These are phyloP conservation scores for Takashimella koratensis DNA, from an alignment of 1,284 basidiomycete genomes.

Conservation along the genomic window DNA sequence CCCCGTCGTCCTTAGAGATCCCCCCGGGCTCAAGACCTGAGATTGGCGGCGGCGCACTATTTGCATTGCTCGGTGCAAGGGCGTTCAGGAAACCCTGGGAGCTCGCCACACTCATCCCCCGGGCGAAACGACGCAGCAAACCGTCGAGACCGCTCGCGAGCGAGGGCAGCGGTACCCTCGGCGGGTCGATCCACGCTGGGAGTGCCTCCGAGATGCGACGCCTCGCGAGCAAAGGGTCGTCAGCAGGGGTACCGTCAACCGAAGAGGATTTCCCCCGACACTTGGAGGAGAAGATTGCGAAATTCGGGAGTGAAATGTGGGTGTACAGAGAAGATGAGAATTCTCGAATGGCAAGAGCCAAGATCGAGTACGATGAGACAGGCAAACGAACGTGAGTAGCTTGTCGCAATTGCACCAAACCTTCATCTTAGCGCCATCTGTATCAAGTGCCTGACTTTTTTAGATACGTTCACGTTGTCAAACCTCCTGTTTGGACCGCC, in stretches of 20 bases:
- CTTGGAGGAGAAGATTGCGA: conserved; percentile 17
- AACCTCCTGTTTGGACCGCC: conserved; percentile 22
- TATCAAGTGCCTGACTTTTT: no score
- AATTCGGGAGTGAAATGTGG: conserved; percentile 38
- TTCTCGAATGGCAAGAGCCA: conserved; percentile 21
- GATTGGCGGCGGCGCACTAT: conserved; percentile 41
- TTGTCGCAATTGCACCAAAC: no score
- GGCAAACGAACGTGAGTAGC: conserved; percentile 33
- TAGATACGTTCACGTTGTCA: conserved; percentile 33
- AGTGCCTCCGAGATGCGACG: neutral
- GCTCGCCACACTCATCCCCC: conserved; percentile 4
- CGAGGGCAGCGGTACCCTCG: neutral
- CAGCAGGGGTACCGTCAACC: no score
- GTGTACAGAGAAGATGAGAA: conserved; percentile 24
- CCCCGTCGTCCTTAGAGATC: conserved; percentile 14
- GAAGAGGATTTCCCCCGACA: conserved; percentile 20
- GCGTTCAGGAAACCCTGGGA: conserved; percentile 27
- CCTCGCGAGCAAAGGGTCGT: neutral
- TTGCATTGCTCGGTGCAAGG: conserved; percentile 36
- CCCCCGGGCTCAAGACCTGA: neutral
- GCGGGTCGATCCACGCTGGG: neutral
- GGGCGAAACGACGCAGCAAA: neutral
- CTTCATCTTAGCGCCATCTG: no score
- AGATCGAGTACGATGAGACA: conserved; percentile 33
- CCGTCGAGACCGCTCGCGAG: no score